Base-by-base conservation (phyloP, 1,284 basidiomycete genomes). In the Phlebopus sp. region DNA sequence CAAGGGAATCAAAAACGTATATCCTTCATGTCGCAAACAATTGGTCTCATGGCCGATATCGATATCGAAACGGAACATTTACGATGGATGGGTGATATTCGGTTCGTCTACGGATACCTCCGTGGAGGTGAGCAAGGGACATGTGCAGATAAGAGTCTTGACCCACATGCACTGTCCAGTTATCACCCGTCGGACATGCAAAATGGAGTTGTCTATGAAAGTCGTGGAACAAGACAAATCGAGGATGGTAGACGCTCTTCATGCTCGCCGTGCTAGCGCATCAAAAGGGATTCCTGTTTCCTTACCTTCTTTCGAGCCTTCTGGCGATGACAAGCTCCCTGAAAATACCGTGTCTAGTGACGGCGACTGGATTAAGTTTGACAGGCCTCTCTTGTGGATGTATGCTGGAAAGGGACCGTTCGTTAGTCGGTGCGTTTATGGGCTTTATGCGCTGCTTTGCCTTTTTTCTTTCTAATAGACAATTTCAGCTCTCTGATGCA, bases 11-110 rank as follows among this genome's bases (percentile, higher is more conserved):
- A 76, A 53, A 73, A 77, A n/a, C 76, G 77, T n/a, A 81, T 92
- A 59, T 91, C 90, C 8, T 97, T 94, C 75, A 84, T 98, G 74
- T 86, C 90, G 0, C 86, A 92, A 65, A 82, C 90, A 0, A 68
- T 94, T 15, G 96, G 96, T 0, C 75, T 99, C 29, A 91, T 97
- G 83, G 92, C 95, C 8, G 94, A 98, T 59, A 59, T 95, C 23
- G 92, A 96, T 65, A 68, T 91, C 38, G 86, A 91, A 14, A 97
- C 94, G 0, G 94, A 97, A 50, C 72, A 90, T 58, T 67, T 95
- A 38, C 81, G 96, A 3, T 97, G 92, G 84, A 85, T 99, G 80
- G 96, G 96, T n/a, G 90, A 93, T 63, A 75, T 80, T 7, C 84
- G 96, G 2, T 99, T 98, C 69, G 63, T 90, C n/a, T 73, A 85